A percentile compares a stretch with the other conserved stretches of the same genome.
Evolutionary conservation across 345 rosid genomes (phyloP).

Genomic region (Lagerstroemia speciosa): DNA sequence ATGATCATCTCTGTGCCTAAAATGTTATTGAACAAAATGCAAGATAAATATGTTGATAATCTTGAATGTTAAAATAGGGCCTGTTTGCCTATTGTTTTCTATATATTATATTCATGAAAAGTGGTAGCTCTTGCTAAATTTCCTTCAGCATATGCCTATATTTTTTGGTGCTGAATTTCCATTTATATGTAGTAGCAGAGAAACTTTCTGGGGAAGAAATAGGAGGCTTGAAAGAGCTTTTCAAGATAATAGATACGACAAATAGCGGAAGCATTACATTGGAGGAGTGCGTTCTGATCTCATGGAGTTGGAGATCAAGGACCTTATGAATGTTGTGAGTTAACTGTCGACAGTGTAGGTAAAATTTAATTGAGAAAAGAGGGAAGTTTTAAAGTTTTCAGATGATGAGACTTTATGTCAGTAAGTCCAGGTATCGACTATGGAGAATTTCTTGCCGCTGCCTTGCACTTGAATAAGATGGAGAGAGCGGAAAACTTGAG

Average conservation of each 20-base stretch:
- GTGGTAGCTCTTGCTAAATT: not conserved
- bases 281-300: constrained; percentile 92
- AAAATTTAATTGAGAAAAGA: not conserved
- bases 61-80: not conserved
- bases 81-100: not conserved
- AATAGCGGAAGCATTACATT: constrained; percentile 83
- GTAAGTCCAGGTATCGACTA: constrained; percentile 72
- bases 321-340: constrained; percentile 88
- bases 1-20: not conserved
- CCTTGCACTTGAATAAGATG: constrained; percentile 81
- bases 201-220: constrained; percentile 96
- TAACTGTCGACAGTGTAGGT: not conserved
- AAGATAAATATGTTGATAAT: too few relatives aligned
- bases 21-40: not conserved
- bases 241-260: constrained; percentile 91
- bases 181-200: constrained; percentile 83
- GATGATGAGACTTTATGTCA: constrained; percentile 2
- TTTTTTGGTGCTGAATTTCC: not conserved
- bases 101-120: not conserved
- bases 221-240: constrained; percentile 87
- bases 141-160: not conserved
- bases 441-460: constrained; percentile 90
- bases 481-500: constrained; percentile 83
- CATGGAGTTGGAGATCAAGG: constrained; percentile 83
- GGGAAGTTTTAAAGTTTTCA: not conserved